Evolutionary conservation across 2,329 filamentous ascomycete species (phyloP).

Genomic region (Cadophora malorum): DNA sequence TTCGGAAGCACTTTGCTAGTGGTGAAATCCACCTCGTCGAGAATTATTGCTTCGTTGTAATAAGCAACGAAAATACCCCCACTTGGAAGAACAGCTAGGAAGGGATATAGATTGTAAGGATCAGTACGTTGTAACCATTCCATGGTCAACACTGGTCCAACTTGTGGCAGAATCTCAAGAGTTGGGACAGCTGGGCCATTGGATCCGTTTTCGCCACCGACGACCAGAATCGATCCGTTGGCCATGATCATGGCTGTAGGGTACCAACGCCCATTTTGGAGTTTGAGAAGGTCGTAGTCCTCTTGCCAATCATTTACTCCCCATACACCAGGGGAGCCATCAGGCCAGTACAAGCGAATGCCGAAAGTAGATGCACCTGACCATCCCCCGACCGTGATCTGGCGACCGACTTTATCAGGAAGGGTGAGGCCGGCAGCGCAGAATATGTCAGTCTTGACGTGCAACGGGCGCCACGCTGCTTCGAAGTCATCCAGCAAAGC

Average conservation of each 20-base stretch:
- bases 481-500: constrained; percentile 58
- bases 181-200: constrained; percentile 64
- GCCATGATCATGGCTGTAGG: constrained; percentile 68
- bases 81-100: constrained; percentile 64
- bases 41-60: constrained; percentile 72
- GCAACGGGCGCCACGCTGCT: constrained; percentile 65
- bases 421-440: constrained; percentile 69
- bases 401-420: constrained; percentile 68
- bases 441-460: constrained; percentile 71
- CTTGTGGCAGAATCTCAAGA: constrained; percentile 65
- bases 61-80: constrained; percentile 67
- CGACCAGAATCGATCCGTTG: constrained; percentile 69
- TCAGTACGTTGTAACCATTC: constrained; percentile 68
- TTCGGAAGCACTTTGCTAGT: constrained; percentile 64
- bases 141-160: constrained; percentile 57
- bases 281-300: constrained; percentile 57
- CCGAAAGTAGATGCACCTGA: constrained; percentile 66
- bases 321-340: constrained; percentile 61
- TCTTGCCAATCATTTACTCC: constrained; percentile 71
- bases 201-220: constrained; percentile 69
- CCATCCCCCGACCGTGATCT: constrained; percentile 73
- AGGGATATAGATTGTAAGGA: constrained; percentile 73
- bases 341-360: constrained; percentile 66
- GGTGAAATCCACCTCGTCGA: constrained; percentile 64
- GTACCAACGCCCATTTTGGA: constrained; percentile 70